Evolutionary conservation across 75 land plant species (phyloP).

Genomic region (Pinus albicaulis): DNA sequence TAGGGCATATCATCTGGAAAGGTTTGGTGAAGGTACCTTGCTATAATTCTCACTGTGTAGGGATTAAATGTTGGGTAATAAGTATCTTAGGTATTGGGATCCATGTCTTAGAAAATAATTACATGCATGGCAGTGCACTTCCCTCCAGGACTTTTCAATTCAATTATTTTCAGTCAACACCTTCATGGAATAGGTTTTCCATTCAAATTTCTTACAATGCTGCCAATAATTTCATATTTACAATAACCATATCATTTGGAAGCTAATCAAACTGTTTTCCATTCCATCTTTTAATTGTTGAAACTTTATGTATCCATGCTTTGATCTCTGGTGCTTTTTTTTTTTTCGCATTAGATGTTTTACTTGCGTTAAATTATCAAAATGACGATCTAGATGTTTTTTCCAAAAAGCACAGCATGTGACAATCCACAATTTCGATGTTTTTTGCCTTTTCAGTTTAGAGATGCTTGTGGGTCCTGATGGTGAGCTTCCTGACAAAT

Average conservation of each 20-base stretch:
- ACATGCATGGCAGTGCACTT: background rate
- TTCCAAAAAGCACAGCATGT: background rate
- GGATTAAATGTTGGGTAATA: too few relatives aligned
- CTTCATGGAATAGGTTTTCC: background rate
- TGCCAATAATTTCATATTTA: slow-evolving; percentile 2
- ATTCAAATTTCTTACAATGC: background rate
- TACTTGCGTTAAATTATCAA: background rate
- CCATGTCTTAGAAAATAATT: background rate
- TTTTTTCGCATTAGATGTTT: background rate
- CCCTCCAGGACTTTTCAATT: background rate
- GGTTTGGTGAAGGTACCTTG: too few relatives aligned
- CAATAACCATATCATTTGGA: background rate
- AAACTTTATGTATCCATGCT: background rate
- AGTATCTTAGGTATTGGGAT: background rate
- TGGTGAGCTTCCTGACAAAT: slow-evolving; percentile 96
- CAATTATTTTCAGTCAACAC: background rate
- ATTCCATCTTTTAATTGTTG: background rate
- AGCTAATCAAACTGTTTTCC: background rate
- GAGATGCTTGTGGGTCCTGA: slow-evolving; percentile 91
- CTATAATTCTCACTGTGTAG: too few relatives aligned
- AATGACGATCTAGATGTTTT: slow-evolving; percentile 1
- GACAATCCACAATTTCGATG: background rate
- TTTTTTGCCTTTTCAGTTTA: slow-evolving; percentile 45
- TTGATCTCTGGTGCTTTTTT: background rate
- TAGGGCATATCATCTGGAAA: too few relatives aligned